Evolutionary conservation across 345 rosid genomes (phyloP).

Genomic region (Gossypium mustelinum): DNA sequence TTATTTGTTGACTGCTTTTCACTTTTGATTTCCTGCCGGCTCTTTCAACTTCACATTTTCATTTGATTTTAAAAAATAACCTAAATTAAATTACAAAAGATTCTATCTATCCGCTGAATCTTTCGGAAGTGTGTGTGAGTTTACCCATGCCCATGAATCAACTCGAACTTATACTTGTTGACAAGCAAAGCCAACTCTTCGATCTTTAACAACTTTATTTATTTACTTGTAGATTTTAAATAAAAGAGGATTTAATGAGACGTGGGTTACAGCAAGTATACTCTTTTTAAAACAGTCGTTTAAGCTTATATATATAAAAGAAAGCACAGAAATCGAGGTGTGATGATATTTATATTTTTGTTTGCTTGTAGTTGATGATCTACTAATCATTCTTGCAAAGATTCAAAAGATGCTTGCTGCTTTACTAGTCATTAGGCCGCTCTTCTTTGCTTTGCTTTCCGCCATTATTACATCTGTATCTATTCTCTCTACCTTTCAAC

Average conservation of each 20-base stretch:
- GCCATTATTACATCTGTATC: background rate
- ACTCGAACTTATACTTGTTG: too few relatives aligned
- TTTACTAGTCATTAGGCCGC: constrained; percentile 5
- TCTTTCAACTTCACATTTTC: background rate
- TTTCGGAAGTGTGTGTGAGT: too few relatives aligned
- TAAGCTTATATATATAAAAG: constrained; percentile 12
- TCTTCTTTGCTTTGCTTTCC: constrained; percentile 12
- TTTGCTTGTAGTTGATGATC: constrained; percentile 24
- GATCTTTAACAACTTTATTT: too few relatives aligned
- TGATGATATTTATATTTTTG: background rate
- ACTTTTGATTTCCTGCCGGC: constrained; percentile 23
- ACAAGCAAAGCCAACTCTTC: too few relatives aligned
- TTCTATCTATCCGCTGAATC: too few relatives aligned
- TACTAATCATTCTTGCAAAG: constrained; percentile 42
- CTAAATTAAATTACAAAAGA: too few relatives aligned
- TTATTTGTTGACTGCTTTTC: constrained; percentile 33
- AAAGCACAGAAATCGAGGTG: constrained; percentile 27
- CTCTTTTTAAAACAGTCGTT: constrained; percentile 7
- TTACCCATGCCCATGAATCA: too few relatives aligned
- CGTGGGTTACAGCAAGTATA: constrained; percentile 38
- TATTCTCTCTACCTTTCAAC: too few relatives aligned
- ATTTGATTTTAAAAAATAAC: too few relatives aligned
- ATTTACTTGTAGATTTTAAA: too few relatives aligned
- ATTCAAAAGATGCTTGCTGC: constrained; percentile 32
- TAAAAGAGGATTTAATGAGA: background rate